Evolutionary conservation across 768 basidiomycete species (phyloP), one percentile per base, ranked within the genome.

Genomic region (Kwoniella mangroviensis): DNA sequence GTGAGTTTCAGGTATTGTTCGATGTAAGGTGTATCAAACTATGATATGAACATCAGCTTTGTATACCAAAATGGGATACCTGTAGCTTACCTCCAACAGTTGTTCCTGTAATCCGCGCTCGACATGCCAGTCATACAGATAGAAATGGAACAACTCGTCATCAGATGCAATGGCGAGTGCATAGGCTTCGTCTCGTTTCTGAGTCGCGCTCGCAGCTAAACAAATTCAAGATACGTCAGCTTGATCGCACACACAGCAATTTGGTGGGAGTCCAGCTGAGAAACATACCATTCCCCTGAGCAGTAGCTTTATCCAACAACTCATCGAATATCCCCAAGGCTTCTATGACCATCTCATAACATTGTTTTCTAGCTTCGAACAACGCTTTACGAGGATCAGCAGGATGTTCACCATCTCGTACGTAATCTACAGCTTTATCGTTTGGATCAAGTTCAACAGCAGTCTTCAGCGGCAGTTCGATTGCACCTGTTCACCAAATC

Each of bases 61-160:
- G 21, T n/a, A 7, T 52, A 21, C 43, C 49, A 40, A 60, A 21
- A 59, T 69, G 19, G n/a, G 57, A 75, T 2, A 19, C 7, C n/a
- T 15, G 2, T 24, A 40, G 53, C 88, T 53, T 69, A 94, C 96
- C 87, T 95, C 94, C 49, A 98, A 86, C 19, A 99, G 85, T 78
- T 94, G 92, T 78, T 98, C 93, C 24, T 92, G 91, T 74, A 93
- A 85, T 4, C 90, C 88, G 41, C 89, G 88, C 34, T 85, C 85
- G 54, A 97, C 91, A 59, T 95, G 85, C 97, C 97, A 98, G 75
- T 97, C 93, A 78, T 99, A 99, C 68, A 99, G 82, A 19, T 89
- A 90, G 41, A 91, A 93, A 83, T 98, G 94, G 84, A 98, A 98
- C 85, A 95, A 88, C 75, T 94, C 90, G 81, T 98, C 97, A 41